Conservation (phyloP, 805 yeast species). For the Candida nemodendra region DNA sequence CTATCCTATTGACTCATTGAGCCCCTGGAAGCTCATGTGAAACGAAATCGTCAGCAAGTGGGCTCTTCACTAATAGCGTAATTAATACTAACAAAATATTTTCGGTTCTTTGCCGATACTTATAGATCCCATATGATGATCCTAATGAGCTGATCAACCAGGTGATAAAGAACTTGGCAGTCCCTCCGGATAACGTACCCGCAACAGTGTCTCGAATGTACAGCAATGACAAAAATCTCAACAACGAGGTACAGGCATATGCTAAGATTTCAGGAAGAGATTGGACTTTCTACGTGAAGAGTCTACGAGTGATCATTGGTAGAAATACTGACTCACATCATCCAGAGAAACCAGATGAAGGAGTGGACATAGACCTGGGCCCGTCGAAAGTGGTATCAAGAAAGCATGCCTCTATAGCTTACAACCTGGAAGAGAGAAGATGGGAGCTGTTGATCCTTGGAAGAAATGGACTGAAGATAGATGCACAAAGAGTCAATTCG, state of each 20-base stretch:
- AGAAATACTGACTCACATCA: constrained; percentile 58
- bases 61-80: no score
- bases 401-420: constrained; percentile 80
- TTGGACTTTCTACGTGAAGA: constrained; percentile 94
- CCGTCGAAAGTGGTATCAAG: constrained; percentile 97
- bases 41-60: no score
- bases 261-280: constrained; percentile 91
- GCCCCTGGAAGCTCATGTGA: no score
- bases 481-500: constrained; percentile 53
- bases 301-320: constrained; percentile 76
- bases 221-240: constrained; percentile 68
- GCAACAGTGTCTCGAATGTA: constrained; percentile 73
- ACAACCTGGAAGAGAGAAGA: constrained; percentile 66
- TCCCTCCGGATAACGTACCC: constrained; percentile 60
- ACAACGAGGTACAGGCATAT: constrained; percentile 91
- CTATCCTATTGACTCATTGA: no score
- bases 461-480: constrained; percentile 90
- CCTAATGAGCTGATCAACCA: constrained; percentile 67
- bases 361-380: constrained; percentile 84
- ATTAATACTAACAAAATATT: no score
- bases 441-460: constrained; percentile 90
- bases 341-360: constrained; percentile 21
- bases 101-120: no score
- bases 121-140: constrained; percentile 44
- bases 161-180: constrained; percentile 65